phyloP scores from a whole-genome alignment of 192 early-diverging fungal species.

The Coemansia sp. region DNA sequence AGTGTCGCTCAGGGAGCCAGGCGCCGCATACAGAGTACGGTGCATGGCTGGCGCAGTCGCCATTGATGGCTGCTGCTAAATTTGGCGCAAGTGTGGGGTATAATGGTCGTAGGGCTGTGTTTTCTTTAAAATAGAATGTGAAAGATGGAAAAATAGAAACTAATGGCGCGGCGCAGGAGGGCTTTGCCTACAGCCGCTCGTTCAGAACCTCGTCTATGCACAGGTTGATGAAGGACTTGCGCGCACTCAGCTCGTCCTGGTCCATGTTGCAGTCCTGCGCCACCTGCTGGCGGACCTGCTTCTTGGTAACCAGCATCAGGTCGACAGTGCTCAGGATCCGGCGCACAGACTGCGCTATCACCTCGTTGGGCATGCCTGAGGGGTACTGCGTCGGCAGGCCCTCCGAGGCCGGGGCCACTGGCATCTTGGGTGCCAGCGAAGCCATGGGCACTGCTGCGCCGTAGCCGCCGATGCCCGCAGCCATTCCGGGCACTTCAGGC shows the following conservation, averaged over 20 bases:
- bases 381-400: slow-evolving; percentile 21
- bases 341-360: slow-evolving; percentile 67
- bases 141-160: background rate
- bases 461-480: background rate
- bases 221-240: slow-evolving; percentile 86
- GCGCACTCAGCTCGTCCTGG: slow-evolving; percentile 68
- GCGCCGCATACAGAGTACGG: no score
- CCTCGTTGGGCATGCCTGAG: slow-evolving; percentile 62
- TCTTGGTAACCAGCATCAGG: slow-evolving; percentile 97
- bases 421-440: no score
- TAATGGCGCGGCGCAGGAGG: no score
- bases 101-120: no score
- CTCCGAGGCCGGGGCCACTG: slow-evolving; percentile 5
- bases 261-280: slow-evolving; percentile 70
- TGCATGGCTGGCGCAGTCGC: background rate
- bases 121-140: background rate
- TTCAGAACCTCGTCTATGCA: slow-evolving; percentile 66
- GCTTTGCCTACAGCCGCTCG: slow-evolving; percentile 43
- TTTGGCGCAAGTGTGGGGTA: no score
- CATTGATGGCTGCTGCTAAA: background rate
- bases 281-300: slow-evolving; percentile 91
- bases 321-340: slow-evolving; percentile 82
- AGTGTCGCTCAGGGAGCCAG: no score
- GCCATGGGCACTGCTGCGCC: slow-evolving; percentile 1
- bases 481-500: slow-evolving; percentile 2